phyloP scores from a whole-genome alignment of 768 basidiomycete genomes.

The Punctularia strigosozonata region DNA sequence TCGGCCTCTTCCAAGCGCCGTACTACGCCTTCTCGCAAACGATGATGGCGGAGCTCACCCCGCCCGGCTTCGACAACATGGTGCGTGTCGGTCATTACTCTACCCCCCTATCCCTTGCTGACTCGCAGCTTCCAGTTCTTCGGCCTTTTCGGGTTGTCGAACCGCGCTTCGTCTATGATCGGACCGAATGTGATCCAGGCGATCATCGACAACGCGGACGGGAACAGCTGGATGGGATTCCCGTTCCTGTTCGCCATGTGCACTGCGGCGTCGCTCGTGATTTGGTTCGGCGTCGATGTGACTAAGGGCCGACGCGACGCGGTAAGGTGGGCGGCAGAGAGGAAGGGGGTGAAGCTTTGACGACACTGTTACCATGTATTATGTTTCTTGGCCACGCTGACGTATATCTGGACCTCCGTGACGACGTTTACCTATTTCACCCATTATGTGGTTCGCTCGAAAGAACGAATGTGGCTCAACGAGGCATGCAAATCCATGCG shows the following conservation, averaged over 20 bases:
- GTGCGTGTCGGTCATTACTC: slow-evolving; percentile 15
- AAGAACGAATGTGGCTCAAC: too few species aligned
- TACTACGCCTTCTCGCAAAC: slow-evolving; percentile 83
- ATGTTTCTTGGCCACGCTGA: too few species aligned
- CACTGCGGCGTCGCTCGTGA: slow-evolving; percentile 49
- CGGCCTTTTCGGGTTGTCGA: slow-evolving; percentile 75
- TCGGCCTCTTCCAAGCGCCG: slow-evolving; percentile 75
- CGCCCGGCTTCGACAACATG: slow-evolving; percentile 82
- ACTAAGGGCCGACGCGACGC: slow-evolving; percentile 53
- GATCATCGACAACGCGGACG: slow-evolving; percentile 61
- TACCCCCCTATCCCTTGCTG: not conserved
- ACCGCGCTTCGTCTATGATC: slow-evolving; percentile 78
- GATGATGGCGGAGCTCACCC: slow-evolving; percentile 83
- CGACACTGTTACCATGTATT: too few species aligned
- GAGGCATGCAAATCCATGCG: too few species aligned
- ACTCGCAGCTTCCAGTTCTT: slow-evolving; percentile 48
- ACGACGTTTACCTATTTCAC: too few species aligned
- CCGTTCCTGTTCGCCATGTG: slow-evolving; percentile 75
- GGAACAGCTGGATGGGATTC: slow-evolving; percentile 76
- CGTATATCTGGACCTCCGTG: too few species aligned
- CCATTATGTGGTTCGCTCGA: too few species aligned
- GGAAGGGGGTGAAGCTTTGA: slow-evolving; percentile 1
- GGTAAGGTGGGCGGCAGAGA: slow-evolving; percentile 37
- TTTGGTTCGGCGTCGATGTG: slow-evolving; percentile 68
- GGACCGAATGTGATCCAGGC: slow-evolving; percentile 81